Evolutionary conservation across 2,329 filamentous ascomycete genomes (phyloP), one percentile per base, ranked within the genome.

Genomic region (Geosmithia morbida): DNA sequence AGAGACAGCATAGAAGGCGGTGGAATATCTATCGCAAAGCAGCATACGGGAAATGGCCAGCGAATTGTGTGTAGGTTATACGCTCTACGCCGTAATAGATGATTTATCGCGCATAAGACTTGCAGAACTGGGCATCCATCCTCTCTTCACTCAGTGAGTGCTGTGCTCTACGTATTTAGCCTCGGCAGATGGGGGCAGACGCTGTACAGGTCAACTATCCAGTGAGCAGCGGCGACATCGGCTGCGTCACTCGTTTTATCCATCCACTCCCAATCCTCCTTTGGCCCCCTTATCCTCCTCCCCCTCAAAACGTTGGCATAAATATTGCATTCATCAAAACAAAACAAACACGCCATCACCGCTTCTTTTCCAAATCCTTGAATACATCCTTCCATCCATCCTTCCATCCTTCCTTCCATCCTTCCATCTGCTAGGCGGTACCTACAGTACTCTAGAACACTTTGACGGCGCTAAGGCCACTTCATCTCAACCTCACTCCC

Each of bases 101-200:
- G 22, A 26, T 8, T 26, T 26, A 26, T 26, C 22, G 22, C 22
- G 22, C 22, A 26, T 16, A 37, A 37, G 6, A 37, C 11, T 13
- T 37, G 11, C 13, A 37, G 33, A 3, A 16, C 10, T 16, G 11
- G 33, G 3, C 33, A 7, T 13, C 33, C 10, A 37, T 16, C 33
- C 5, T 16, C 33, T 11, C 13, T 26, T 26, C 22, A 5, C 33
- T 37, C 33, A 11, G 29, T 11, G 29, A 7, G 33, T 37, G 3
- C 33, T 37, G 33, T 3, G 14, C 33, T n/a, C n/a, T n/a, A n/a
- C n/a, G n/a, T n/a, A n/a, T 44, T 48, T 48, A 48, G 46, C 46
- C 46, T 48, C 46, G 46, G 46, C 33, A 33, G 46, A 40, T 33
- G 44, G 46, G 46, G 46, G n/a, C n/a, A 37, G 33, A 16, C 33